A percentile compares a stretch with the other conserved stretches of the same genome.
Conservation (phyloP, 306 rosid species). For the Hylodesmum podocarpum region DNA sequence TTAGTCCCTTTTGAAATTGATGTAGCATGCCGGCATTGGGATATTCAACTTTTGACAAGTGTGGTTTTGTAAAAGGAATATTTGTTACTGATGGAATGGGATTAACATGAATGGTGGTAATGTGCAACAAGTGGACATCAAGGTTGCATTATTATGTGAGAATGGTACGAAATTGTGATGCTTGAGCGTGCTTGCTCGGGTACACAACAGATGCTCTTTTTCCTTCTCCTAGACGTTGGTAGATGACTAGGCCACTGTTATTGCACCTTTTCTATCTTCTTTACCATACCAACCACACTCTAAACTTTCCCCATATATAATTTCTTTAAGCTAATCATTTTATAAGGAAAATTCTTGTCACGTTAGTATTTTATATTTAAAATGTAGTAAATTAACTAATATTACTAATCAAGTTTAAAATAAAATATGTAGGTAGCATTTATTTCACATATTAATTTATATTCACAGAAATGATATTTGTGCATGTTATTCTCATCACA, state of each 20-base stretch:
- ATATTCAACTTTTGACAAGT: not conserved
- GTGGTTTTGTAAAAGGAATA: not conserved
- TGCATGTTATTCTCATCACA: too few species aligned
- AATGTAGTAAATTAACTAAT: too few species aligned
- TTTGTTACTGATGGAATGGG: not conserved
- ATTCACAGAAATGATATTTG: too few species aligned
- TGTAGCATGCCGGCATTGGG: not conserved
- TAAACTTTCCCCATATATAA: not conserved
- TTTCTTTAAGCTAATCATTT: too few species aligned
- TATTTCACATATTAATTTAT: too few species aligned
- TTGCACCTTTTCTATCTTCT: not conserved
- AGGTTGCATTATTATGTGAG: not conserved
- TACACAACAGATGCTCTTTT: not conserved
- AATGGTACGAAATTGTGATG: not conserved
- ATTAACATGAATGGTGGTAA: not conserved
- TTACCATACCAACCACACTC: not conserved
- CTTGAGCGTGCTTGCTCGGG: not conserved
- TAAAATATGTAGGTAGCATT: too few species aligned
- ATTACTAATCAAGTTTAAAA: too few species aligned
- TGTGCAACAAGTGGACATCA: not conserved
- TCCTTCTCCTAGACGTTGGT: not conserved
- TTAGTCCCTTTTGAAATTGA: not conserved
- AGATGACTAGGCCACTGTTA: not conserved
- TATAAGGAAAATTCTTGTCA: too few species aligned
- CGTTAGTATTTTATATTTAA: too few species aligned